Evolutionary conservation across 2,329 filamentous ascomycete genomes (phyloP).

Genomic region (Lecanosticta acicola): DNA sequence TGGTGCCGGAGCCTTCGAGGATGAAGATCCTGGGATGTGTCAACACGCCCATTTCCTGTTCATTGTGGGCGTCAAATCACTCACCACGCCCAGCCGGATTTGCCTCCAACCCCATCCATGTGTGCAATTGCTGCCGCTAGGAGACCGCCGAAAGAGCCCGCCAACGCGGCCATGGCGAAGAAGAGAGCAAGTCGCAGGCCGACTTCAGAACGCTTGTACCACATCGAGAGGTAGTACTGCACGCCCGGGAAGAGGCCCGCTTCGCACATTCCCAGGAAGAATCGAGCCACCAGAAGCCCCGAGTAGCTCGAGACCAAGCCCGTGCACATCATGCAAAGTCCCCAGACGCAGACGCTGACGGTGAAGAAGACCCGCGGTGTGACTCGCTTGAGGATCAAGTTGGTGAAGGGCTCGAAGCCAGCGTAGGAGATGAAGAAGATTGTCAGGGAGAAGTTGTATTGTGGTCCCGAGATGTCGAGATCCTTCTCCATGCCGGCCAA

Average conservation of each 20-base stretch:
- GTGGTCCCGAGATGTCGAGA: conserved; percentile 55
- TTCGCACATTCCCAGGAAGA: conserved; percentile 29
- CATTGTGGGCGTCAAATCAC: background rate
- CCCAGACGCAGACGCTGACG: conserved; percentile 70
- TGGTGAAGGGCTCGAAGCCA: conserved; percentile 71
- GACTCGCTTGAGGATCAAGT: conserved; percentile 69
- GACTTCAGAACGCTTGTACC: conserved; percentile 75
- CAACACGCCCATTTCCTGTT: conserved; percentile 8
- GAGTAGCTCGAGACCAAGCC: conserved; percentile 21
- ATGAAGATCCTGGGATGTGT: conserved; percentile 49
- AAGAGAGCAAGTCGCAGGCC: conserved; percentile 73
- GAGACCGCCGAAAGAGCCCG: conserved; percentile 71
- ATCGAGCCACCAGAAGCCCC: conserved; percentile 25
- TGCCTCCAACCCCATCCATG: conserved; percentile 59
- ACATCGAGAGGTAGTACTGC: conserved; percentile 75
- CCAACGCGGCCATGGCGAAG: conserved; percentile 74
- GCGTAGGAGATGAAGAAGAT: conserved; percentile 87
- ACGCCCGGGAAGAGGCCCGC: conserved; percentile 58
- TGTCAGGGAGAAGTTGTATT: conserved; percentile 70
- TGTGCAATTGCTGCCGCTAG: conserved; percentile 65
- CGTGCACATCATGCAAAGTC: conserved; percentile 33
- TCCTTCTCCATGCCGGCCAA: conserved; percentile 52
- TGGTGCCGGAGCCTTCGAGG: conserved; percentile 58
- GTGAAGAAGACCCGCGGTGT: conserved; percentile 69
- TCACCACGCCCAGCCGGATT: conserved; percentile 35